Percentiles rank a stretch among this genome's conserved stretches.
Evolutionary conservation across 768 basidiomycete species (phyloP).

Genomic region (Boletus coccyginus): DNA sequence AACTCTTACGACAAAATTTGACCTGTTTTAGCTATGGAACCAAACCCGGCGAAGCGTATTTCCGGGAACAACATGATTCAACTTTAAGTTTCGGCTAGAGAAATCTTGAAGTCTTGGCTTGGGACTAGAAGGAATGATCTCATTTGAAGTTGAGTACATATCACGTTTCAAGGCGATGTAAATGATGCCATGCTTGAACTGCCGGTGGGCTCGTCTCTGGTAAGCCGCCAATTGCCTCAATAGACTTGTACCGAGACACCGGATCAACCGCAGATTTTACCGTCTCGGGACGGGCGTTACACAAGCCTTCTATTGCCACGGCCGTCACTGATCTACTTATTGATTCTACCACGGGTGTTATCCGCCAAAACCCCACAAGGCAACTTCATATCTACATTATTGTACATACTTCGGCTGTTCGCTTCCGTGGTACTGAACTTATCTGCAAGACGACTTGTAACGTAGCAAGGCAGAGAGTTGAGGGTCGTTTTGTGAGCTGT

Average conservation of each 20-base stretch:
- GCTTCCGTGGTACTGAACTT: background rate
- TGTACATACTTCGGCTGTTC: no score
- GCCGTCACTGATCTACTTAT: background rate
- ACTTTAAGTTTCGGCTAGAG: no score
- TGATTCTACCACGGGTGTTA: background rate
- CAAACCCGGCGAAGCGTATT: background rate
- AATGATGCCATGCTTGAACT: no score
- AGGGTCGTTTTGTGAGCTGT: no score
- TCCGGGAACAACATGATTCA: no score
- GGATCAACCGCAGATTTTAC: constrained; percentile 2
- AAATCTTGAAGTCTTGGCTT: no score
- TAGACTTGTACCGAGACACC: background rate
- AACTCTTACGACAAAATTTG: background rate
- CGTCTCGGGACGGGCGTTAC: background rate
- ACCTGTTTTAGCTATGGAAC: no score
- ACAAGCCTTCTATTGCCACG: background rate
- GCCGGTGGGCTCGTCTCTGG: background rate
- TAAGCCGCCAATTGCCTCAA: background rate
- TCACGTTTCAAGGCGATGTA: no score
- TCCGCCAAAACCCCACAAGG: background rate
- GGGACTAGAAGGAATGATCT: no score
- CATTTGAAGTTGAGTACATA: background rate
- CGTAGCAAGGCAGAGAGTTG: no score
- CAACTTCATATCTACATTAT: background rate
- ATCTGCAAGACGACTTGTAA: no score